Conservation (phyloP, 2,329 filamentous ascomycete species). For the Exophiala phaeomuriformis region DNA sequence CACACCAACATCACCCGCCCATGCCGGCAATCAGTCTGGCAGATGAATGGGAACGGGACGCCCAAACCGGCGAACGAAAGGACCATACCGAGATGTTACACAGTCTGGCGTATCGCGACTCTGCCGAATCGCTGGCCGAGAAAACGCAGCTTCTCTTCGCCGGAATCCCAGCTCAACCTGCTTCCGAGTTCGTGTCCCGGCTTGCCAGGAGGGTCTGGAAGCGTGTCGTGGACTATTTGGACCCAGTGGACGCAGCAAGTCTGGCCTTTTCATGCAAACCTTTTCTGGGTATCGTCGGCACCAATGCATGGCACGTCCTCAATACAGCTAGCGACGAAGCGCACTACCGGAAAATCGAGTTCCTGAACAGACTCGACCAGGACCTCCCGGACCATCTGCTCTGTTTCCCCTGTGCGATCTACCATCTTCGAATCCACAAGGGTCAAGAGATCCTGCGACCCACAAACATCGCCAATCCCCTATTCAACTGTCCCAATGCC, state of each 20-base stretch:
- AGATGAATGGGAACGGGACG: slow-evolving; percentile 22
- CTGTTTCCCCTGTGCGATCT: slow-evolving; percentile 52
- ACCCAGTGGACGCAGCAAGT: slow-evolving; percentile 43
- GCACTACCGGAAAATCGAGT: slow-evolving; percentile 41
- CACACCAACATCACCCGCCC: slow-evolving; percentile 5
- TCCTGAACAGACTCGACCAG: slow-evolving; percentile 47
- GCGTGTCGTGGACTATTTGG: slow-evolving; percentile 37
- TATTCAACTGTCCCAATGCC: slow-evolving; percentile 51
- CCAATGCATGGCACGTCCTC: slow-evolving; percentile 31
- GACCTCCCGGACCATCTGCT: slow-evolving; percentile 50
- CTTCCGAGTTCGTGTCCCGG: slow-evolving; percentile 35
- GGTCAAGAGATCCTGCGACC: slow-evolving; percentile 50
- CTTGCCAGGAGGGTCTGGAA: slow-evolving; percentile 44
- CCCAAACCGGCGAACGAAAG: slow-evolving; percentile 26
- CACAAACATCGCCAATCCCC: slow-evolving; percentile 48
- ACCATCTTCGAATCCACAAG: slow-evolving; percentile 48
- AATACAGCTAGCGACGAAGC: slow-evolving; percentile 35
- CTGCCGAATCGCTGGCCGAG: slow-evolving; percentile 15
- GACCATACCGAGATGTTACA: slow-evolving; percentile 28
- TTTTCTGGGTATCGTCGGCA: slow-evolving; percentile 40
- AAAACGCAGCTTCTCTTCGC: slow-evolving; percentile 7
- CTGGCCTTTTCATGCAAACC: slow-evolving; percentile 45
- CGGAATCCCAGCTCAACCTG: slow-evolving; percentile 12
- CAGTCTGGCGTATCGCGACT: slow-evolving; percentile 21
- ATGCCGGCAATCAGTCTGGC: slow-evolving; percentile 7